Base-by-base conservation (phyloP, 75 land plant species). In the Adiantum capillusveneris region DNA sequence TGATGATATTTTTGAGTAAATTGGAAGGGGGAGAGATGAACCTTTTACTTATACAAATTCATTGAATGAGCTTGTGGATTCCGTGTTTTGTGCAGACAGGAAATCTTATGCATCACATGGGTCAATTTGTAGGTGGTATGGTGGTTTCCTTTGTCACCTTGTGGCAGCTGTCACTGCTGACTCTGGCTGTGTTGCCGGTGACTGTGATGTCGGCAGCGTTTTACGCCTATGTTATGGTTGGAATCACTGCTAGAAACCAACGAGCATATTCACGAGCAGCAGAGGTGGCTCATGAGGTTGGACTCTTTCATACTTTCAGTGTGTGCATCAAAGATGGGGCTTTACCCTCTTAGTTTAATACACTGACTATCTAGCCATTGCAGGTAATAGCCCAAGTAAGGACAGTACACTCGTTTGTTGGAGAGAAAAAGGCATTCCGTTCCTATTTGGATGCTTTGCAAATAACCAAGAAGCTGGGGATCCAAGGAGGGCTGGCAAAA, bases 371-470 rank as follows among this genome's bases (percentile, higher is more conserved):
- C n/a, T n/a, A n/a, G n/a, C n/a, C n/a, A n/a, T 62, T 71, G 73
- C 79, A 88, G 95, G 69, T 85, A 0, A 48, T 89, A 29, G 73
- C 70, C 14, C 95, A 86, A 68, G 82, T 86, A 39, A 44, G 95
- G 37, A 83, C 81, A 1, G 90, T 89, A 20, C 65, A 83, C 24
- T 66, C 86, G 22, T 89, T 73, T 62, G 90, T 78, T 0, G 88
- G 93, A 0, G 88, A 88, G 65, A 68, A 79, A 31, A 79, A 73
- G 57, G 79, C 85, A 0, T 59, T 79, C 36, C 59, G 73, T 24
- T 59, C 74, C 5, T 89, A 86, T 61, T 75, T 78, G 0, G n/a
- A 63, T 0, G 84, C 86, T 0, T 29, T 89, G 52, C 60, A 28
- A 44, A 55, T 73, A 0, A 66, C 81, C 3, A 83, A 83, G 65